These are phyloP conservation scores for Carpinus fangiana DNA, from an alignment of 306 rosid species.

Conservation along the genomic window DNA sequence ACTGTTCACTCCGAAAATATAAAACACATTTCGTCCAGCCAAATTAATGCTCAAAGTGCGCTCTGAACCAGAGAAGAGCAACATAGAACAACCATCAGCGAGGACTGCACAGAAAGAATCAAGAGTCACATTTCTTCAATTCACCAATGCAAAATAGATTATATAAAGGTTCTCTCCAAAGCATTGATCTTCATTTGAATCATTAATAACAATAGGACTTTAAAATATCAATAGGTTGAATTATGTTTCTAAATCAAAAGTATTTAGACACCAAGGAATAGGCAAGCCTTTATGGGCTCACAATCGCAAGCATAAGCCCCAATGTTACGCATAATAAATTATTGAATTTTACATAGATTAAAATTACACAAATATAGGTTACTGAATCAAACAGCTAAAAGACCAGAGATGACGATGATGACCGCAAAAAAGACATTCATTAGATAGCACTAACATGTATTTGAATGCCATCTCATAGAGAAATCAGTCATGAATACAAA, in stretches of 20 bases:
- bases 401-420: neutral
- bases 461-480: neutral
- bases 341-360: neutral
- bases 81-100: conserved; percentile 40
- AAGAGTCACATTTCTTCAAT: neutral
- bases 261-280: neutral
- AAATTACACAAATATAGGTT: neutral
- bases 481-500: conserved; percentile 13
- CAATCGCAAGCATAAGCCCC: neutral
- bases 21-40: conserved; percentile 1
- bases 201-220: neutral
- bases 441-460: neutral
- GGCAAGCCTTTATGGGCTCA: neutral
- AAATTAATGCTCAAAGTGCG: neutral
- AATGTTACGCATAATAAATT: neutral
- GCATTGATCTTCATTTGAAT: neutral
- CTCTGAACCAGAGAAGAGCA: conserved; percentile 6
- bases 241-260: neutral
- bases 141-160: neutral
- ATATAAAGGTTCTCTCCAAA: neutral
- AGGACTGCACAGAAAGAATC: conserved; percentile 47
- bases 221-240: neutral
- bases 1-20: neutral
- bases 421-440: neutral
- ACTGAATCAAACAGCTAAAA: neutral